Percentiles rank a stretch among this genome's conserved stretches.
These are phyloP conservation scores for Aspergillus funiculosus DNA, from an alignment of 495 filamentous ascomycete genomes.

Conservation along the genomic window DNA sequence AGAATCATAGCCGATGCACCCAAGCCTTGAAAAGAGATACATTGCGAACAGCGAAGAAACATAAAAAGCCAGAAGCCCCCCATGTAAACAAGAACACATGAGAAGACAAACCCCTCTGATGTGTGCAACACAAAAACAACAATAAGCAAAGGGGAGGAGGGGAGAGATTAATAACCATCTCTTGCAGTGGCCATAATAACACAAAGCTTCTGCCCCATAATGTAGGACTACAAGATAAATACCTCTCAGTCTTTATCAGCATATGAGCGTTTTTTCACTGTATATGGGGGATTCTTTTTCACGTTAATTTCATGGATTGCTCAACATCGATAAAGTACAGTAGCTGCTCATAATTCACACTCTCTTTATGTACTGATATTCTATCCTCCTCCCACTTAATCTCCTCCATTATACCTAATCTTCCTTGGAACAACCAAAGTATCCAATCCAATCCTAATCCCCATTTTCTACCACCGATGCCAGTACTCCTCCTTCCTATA, in stretches of 20 bases:
- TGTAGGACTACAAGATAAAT: slow-evolving; percentile 16
- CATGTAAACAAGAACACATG: neutral
- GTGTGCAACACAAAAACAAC: neutral
- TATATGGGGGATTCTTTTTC: neutral
- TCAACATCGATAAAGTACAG: too few relatives aligned
- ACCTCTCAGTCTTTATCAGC: neutral
- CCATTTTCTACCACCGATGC: neutral
- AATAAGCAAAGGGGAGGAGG: neutral
- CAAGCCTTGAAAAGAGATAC: slow-evolving; percentile 23
- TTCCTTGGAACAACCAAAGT: neutral
- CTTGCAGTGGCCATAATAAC: neutral
- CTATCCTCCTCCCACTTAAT: neutral
- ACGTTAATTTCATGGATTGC: too few relatives aligned
- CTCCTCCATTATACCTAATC: neutral
- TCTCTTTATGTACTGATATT: neutral
- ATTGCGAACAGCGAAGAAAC: neutral
- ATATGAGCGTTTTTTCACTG: neutral
- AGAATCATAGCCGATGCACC: slow-evolving; percentile 33
- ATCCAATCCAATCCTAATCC: slow-evolving; percentile 4
- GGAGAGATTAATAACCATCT: neutral
- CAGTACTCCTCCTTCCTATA: neutral
- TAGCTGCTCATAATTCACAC: too few relatives aligned
- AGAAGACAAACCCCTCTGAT: neutral
- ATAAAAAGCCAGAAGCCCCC: neutral
- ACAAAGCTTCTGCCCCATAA: neutral